Conservation (phyloP, 176 grass and related monocot species). For the Metroxylon sagu region DNA sequence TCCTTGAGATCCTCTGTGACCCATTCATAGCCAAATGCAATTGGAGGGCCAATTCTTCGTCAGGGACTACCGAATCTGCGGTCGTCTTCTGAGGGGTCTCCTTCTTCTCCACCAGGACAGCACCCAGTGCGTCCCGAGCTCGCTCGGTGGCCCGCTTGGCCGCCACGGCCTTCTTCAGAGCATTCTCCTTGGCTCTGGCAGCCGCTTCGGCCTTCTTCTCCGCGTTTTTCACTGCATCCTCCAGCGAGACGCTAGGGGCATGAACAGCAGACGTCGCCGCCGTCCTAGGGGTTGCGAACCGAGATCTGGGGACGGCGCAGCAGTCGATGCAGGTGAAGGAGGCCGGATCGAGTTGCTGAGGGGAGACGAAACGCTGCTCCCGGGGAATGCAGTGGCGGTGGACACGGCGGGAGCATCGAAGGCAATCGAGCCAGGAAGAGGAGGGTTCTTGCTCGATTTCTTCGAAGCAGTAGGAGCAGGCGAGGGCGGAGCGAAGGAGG, state of each 20-base stretch:
- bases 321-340: slow-evolving; percentile 57
- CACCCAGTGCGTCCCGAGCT: slow-evolving; percentile 3
- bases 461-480: slow-evolving; percentile 81
- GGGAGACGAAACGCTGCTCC: slow-evolving; percentile 41
- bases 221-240: slow-evolving; percentile 7
- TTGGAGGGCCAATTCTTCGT: slow-evolving; percentile 49
- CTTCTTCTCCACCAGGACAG: background rate
- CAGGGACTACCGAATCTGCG: slow-evolving; percentile 8
- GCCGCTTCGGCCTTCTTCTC: slow-evolving; percentile 2
- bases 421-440: slow-evolving; percentile 29
- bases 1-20: slow-evolving; percentile 48
- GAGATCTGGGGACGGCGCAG: slow-evolving; percentile 27
- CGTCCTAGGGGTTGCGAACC: background rate
- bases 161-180: slow-evolving; percentile 13
- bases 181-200: slow-evolving; percentile 5
- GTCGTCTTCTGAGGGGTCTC: background rate
- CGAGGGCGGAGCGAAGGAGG: slow-evolving; percentile 23
- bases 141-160: slow-evolving; percentile 18
- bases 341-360: slow-evolving; percentile 25
- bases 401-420: slow-evolving; percentile 37
- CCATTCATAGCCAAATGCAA: slow-evolving; percentile 69
- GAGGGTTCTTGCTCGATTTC: slow-evolving; percentile 15
- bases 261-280: background rate
- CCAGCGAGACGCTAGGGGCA: slow-evolving; percentile 1
- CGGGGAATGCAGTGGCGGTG: slow-evolving; percentile 42